phyloP scores from a whole-genome alignment of 2,329 filamentous ascomycete species.

The Onygena corvina region DNA sequence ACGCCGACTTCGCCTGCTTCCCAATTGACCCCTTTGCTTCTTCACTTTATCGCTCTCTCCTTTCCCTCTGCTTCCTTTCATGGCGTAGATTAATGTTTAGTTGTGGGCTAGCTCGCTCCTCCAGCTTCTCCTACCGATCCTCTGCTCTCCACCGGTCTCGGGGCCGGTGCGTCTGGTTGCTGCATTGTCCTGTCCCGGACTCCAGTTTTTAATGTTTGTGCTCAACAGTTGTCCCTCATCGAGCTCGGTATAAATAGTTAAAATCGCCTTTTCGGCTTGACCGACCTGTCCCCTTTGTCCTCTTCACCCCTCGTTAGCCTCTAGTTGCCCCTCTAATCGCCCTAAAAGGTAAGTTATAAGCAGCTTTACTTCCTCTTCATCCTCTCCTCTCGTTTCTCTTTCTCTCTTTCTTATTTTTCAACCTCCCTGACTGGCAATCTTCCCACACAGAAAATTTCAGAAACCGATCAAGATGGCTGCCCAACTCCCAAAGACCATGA shows the following conservation, averaged over 20 bases:
- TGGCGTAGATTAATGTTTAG: neutral
- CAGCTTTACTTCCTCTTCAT: neutral
- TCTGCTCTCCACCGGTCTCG: neutral
- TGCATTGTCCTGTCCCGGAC: neutral
- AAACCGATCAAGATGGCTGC: conserved; percentile 22
- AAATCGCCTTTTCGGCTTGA: neutral
- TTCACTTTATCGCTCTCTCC: neutral
- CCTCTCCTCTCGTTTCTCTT: neutral
- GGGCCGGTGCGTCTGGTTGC: neutral
- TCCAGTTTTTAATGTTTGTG: conserved; percentile 9
- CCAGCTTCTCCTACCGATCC: neutral
- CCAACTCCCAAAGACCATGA: conserved; percentile 44
- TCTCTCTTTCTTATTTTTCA: neutral
- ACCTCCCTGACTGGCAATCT: neutral
- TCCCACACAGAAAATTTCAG: neutral
- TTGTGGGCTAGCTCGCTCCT: conserved; percentile 1
- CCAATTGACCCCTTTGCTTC: conserved; percentile 1
- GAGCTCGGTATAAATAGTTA: conserved; percentile 1
- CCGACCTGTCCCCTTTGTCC: neutral
- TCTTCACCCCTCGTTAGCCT: neutral
- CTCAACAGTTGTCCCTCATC: neutral
- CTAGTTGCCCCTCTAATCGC: neutral
- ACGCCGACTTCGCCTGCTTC: neutral
- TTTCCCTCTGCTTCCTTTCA: neutral
- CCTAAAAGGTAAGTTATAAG: conserved; percentile 6